Conservation (phyloP, 2,329 filamentous ascomycete genomes). For the Clonostachys sp. region DNA sequence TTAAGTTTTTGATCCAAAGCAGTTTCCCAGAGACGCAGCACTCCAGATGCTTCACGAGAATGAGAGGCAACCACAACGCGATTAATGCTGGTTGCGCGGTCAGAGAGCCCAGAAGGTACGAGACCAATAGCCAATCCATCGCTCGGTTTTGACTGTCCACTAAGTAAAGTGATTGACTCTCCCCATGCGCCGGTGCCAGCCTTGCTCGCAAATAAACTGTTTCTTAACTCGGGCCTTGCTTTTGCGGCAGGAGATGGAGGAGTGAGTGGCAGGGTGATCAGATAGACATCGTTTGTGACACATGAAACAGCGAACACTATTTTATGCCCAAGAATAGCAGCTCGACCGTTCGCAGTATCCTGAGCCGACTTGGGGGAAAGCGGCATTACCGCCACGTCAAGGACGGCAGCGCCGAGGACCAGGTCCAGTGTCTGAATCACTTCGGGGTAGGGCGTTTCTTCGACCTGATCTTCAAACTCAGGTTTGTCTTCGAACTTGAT, state of each 20-base stretch:
- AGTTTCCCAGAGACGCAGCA: slow-evolving; percentile 54
- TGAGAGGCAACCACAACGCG: slow-evolving; percentile 56
- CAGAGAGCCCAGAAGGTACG: slow-evolving; percentile 33
- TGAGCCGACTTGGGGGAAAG: slow-evolving; percentile 41
- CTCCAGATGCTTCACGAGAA: slow-evolving; percentile 54
- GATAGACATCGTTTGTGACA: slow-evolving; percentile 49
- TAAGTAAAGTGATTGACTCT: slow-evolving; percentile 49
- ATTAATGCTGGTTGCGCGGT: slow-evolving; percentile 24
- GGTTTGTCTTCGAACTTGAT: slow-evolving; percentile 45
- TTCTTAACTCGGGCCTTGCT: slow-evolving; percentile 44
- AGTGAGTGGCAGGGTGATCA: slow-evolving; percentile 55
- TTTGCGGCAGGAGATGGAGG: slow-evolving; percentile 59
- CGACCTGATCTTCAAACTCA: slow-evolving; percentile 50
- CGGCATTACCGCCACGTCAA: slow-evolving; percentile 52
- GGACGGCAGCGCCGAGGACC: slow-evolving; percentile 49
- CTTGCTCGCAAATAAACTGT: slow-evolving; percentile 44
- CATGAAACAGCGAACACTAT: slow-evolving; percentile 60
- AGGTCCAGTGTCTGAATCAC: slow-evolving; percentile 58
- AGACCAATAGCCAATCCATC: slow-evolving; percentile 53
- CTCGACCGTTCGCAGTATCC: slow-evolving; percentile 40
- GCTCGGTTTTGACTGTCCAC: slow-evolving; percentile 46
- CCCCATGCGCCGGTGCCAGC: slow-evolving; percentile 61
- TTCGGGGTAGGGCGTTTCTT: slow-evolving; percentile 46
- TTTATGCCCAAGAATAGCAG: slow-evolving; percentile 45
- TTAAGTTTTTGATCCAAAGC: slow-evolving; percentile 34